Percentiles rank a stretch among this genome's conserved stretches.
These are phyloP conservation scores for Oropetium thomaeum DNA, from an alignment of 176 grass and related monocot genomes.

Conservation along the genomic window DNA sequence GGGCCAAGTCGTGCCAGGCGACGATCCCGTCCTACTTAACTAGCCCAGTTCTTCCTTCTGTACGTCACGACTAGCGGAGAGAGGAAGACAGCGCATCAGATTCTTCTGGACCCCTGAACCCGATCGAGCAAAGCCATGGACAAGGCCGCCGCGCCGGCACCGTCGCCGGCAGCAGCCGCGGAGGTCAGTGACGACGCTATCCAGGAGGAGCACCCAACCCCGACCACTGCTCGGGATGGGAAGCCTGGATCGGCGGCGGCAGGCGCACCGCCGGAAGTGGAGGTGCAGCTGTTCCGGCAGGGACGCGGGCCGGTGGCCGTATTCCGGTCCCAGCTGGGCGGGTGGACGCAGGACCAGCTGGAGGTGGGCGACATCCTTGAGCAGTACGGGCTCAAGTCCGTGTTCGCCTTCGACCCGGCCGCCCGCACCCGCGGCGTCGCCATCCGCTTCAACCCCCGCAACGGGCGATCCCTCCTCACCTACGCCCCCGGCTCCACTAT, in stretches of 20 bases:
- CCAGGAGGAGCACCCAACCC: conserved; percentile 29
- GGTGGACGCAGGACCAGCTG: conserved; percentile 84
- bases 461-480: conserved; percentile 73
- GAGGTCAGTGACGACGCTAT: conserved; percentile 34
- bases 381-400: conserved; percentile 73
- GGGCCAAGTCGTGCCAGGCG: no score
- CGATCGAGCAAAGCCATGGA: conserved; percentile 39
- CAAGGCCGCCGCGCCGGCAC: conserved; percentile 5
- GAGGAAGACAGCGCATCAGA: not conserved
- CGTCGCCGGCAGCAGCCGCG: not conserved
- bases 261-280: conserved; percentile 56
- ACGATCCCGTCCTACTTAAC: no score
- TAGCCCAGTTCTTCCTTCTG: not conserved
- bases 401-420: conserved; percentile 66
- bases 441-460: conserved; percentile 74
- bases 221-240: conserved; percentile 19
- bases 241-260: conserved; percentile 48
- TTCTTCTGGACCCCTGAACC: conserved; percentile 6
- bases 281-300: conserved; percentile 66
- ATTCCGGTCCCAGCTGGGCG: conserved; percentile 66
- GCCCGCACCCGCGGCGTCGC: conserved; percentile 60
- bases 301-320: conserved; percentile 66
- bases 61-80: not conserved
- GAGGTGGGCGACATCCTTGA: conserved; percentile 90
- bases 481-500: conserved; percentile 62